phyloP scores from a whole-genome alignment of 2,329 filamentous ascomycete species.

The Stagonosporopsis chrysanthemi region DNA sequence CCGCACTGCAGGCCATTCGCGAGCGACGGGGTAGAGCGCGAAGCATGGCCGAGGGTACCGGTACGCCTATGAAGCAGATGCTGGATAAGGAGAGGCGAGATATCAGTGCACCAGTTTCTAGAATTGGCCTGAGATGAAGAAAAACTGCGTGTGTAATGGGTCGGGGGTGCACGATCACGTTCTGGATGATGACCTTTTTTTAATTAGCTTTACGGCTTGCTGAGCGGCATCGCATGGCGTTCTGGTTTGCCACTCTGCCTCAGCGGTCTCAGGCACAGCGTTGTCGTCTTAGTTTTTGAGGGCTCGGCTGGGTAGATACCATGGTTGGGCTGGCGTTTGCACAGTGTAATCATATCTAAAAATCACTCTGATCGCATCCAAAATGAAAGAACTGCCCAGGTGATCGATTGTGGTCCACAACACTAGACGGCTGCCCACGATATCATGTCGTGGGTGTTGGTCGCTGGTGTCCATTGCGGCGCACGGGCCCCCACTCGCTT shows the following conservation, averaged over 20 bases:
- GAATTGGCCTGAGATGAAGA: conserved; percentile 35
- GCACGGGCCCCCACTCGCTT: conserved; percentile 18
- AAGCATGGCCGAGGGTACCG: conserved; percentile 69
- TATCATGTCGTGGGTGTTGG: too few species aligned
- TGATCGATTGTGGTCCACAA: too few species aligned
- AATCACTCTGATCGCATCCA: too few species aligned
- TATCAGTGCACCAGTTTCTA: conserved; percentile 55
- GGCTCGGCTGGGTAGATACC: conserved; percentile 35
- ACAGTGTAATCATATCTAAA: neutral
- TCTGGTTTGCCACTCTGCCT: conserved; percentile 22
- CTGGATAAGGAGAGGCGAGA: conserved; percentile 57
- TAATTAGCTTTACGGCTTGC: conserved; percentile 25
- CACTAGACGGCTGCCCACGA: too few species aligned
- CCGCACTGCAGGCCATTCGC: conserved; percentile 77
- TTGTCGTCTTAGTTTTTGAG: conserved; percentile 12
- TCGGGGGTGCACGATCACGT: neutral
- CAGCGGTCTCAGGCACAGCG: conserved; percentile 14
- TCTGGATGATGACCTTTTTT: conserved; percentile 6
- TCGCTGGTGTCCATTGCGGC: neutral
- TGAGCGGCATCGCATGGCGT: conserved; percentile 48
- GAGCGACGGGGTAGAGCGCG: conserved; percentile 75
- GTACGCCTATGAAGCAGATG: conserved; percentile 68
- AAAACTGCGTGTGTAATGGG: too few species aligned
- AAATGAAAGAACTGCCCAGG: neutral
- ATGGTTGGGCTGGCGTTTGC: conserved; percentile 23